Base-by-base conservation (phyloP, 139 green algal genomes). In the Trebouxia sp. region DNA sequence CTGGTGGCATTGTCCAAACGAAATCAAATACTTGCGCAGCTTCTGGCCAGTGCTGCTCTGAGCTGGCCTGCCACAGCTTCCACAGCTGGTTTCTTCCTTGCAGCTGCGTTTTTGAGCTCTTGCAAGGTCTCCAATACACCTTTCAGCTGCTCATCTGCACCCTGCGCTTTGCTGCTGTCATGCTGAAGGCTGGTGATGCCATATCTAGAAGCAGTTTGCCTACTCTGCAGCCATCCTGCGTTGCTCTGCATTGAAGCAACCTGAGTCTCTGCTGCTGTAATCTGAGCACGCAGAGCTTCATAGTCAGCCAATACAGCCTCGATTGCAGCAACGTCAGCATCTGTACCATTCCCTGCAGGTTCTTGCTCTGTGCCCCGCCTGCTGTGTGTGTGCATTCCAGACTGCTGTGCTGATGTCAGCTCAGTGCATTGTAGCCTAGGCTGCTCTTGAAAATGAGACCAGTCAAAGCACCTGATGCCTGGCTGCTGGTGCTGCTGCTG, bases 291-390 rank as follows among this genome's bases (percentile, higher is more conserved):
- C 62, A 72, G 12, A 5, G 62, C 62, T 35, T 42, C 43, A 35
- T 72, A 72, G 8, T 72, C 62, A 72, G 62, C 15, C 32, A 72
- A 35, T 35, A 72, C 62, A 26, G 32, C 32, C 32, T 72, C 62
- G 32, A 72, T 72, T 1, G 62, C 62, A 24, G 62, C 62, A 45
- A 72, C 20, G 11, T 45, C 35, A 41, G 12, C 62, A 45, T 3
- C 62, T 28, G 12, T 35, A 72, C 15, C 14, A 53, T 17, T 53
- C 3, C 20, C 14, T 17, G 47, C 47, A n/a, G n/a, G n/a, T 53
- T 53, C 47, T 26, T 53, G 47, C 47, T 53, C 14, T 53, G 47
- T 26, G 20, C 4, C 47, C 47, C n/a, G n/a, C n/a, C n/a, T n/a
- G n/a, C 47, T 53, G 47, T 5, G 1, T 53, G 47, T 17, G n/a